These are phyloP conservation scores for Xylaria sp. DNA, from an alignment of 2,329 filamentous ascomycete species.

Conservation along the genomic window DNA sequence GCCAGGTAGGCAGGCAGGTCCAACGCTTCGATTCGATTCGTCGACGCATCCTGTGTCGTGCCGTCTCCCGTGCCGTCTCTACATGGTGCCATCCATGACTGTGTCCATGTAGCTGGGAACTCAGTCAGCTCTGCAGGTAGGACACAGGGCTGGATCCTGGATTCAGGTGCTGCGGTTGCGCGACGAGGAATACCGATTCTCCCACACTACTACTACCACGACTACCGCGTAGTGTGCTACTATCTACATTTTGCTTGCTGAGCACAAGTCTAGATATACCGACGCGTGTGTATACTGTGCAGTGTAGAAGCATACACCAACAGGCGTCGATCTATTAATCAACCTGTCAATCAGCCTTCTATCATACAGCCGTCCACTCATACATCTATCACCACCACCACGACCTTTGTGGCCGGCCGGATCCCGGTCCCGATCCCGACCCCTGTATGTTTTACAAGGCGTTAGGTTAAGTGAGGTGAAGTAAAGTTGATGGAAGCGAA, in stretches of 20 bases:
- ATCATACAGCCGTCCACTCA: background rate
- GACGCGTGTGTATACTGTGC: background rate
- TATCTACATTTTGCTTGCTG: no score
- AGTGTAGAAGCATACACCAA: background rate
- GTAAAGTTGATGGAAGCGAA: background rate
- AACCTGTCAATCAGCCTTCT: background rate
- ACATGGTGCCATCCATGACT: background rate
- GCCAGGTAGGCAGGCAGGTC: background rate
- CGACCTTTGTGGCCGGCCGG: constrained; percentile 17
- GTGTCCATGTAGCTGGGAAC: background rate
- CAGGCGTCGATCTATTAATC: background rate
- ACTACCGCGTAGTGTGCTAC: no score
- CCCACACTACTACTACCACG: no score
- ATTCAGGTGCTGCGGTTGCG: no score
- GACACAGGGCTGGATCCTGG: background rate
- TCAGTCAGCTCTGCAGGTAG: background rate
- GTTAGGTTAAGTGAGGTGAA: background rate
- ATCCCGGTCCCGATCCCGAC: constrained; percentile 3
- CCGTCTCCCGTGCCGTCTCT: background rate
- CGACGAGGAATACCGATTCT: no score
- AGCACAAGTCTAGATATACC: background rate
- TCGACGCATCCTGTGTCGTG: background rate
- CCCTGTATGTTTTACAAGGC: constrained; percentile 19
- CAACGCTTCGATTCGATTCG: constrained; percentile 10
- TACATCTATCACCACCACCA: background rate